These are phyloP conservation scores for Phymatotrichopsis omnivora DNA, from an alignment of 2,329 filamentous ascomycete species.

Conservation along the genomic window DNA sequence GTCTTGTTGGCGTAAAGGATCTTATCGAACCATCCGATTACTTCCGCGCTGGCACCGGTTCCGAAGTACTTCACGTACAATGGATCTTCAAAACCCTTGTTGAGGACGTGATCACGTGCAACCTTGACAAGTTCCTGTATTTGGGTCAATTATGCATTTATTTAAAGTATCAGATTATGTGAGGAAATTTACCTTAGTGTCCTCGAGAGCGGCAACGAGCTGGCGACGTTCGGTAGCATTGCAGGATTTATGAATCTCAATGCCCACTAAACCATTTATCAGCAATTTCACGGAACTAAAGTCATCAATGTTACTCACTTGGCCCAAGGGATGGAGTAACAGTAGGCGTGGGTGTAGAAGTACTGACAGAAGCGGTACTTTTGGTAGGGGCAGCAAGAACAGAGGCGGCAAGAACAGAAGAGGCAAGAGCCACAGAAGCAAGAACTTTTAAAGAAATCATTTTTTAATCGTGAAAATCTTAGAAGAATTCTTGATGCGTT, in stretches of 20 bases:
- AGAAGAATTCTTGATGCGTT: background rate
- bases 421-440: background rate
- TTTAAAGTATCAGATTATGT: background rate
- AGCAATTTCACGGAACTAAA: background rate
- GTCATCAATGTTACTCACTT: background rate
- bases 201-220: slow-evolving; percentile 47
- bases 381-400: background rate
- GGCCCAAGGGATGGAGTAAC: background rate
- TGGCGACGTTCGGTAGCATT: slow-evolving; percentile 51
- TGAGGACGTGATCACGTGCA: slow-evolving; percentile 36
- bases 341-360: background rate
- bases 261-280: slow-evolving; percentile 11
- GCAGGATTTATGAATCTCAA: slow-evolving; percentile 52
- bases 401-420: slow-evolving; percentile 3
- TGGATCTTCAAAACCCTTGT: slow-evolving; percentile 47
- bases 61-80: slow-evolving; percentile 60
- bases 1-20: slow-evolving; percentile 49
- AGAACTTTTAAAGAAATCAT: slow-evolving; percentile 4
- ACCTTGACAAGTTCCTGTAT: slow-evolving; percentile 4
- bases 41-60: slow-evolving; percentile 43
- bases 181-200: slow-evolving; percentile 36
- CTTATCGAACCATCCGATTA: slow-evolving; percentile 53
- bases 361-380: background rate
- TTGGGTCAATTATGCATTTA: background rate
- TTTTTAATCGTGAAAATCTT: background rate